Evolutionary conservation across 1,284 basidiomycete genomes (phyloP), one percentile per base, ranked within the genome.

Genomic region (Naganishia sp.): DNA sequence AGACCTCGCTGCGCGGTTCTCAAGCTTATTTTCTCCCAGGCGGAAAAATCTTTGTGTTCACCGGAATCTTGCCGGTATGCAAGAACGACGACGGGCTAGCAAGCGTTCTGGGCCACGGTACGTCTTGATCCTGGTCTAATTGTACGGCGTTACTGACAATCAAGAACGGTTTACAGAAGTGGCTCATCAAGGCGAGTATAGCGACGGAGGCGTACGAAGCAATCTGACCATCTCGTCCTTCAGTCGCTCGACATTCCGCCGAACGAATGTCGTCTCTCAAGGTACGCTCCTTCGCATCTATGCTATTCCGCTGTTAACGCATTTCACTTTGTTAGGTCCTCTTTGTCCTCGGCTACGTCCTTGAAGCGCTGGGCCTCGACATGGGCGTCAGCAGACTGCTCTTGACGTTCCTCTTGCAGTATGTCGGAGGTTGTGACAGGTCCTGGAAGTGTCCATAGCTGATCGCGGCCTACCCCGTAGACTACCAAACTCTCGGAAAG

Each of bases 71-170:
- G 9, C 92, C 90, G 0, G 81, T 94, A 6, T 88, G 87, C 55
- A 82, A 81, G 68, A 87, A 92, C 69, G 89, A 93, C 70, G 84
- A 89, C 69, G 93, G 92, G 0, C 80, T 98, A 0, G 92, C 94
- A 0, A 89, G 89, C 7, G 88, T 97, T 1, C 80, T 97, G 2
- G 87, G 90, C 1, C 94, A 97, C 77, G 92, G 92, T 88, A 69
- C 54, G 84, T 76, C 18, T 11, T 10, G 15, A 3, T 39, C n/a
- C n/a, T 31, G 33, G 36, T 25, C n/a, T 39, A 25, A 21, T 49
- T n/a, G 15, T 23, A n/a, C 52, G 21, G 11, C 7, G 28, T 23
- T 7, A 4, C 9, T 48, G 28, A 68, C 36, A 1, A 5, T 10
- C 52, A 46, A 46, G 21, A 42, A 28, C 53, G 3, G 13, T 57